Evolutionary conservation across 2,329 filamentous ascomycete genomes (phyloP).

Genomic region (Pseudopyricularia cyperi): DNA sequence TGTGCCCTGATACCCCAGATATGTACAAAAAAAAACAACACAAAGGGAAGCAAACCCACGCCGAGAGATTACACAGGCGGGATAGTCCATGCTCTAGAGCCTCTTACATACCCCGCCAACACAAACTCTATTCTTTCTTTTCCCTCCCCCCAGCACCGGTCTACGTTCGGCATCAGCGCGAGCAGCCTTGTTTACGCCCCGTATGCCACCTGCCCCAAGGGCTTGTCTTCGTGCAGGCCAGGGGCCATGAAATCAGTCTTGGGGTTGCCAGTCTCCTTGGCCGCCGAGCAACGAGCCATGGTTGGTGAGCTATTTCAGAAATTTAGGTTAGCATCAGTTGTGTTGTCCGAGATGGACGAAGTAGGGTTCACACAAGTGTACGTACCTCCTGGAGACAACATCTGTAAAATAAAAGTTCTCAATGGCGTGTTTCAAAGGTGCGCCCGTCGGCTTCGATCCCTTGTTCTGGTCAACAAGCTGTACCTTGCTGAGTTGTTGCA

Average conservation of each 20-base stretch:
- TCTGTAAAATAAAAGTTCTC: slow-evolving; percentile 99
- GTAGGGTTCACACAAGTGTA: no score
- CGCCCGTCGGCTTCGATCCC: slow-evolving; percentile 59
- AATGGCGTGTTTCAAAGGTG: slow-evolving; percentile 70
- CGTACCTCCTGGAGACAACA: slow-evolving; percentile 86
- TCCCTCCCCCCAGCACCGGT: not conserved
- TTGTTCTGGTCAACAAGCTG: slow-evolving; percentile 96
- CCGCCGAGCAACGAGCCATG: slow-evolving; percentile 93
- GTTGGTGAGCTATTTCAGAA: slow-evolving; percentile 63
- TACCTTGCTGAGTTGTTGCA: slow-evolving; percentile 72
- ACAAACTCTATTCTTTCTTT: slow-evolving; percentile 8
- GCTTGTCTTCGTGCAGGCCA: slow-evolving; percentile 50
- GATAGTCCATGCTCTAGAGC: slow-evolving; percentile 14
- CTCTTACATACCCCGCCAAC: slow-evolving; percentile 8
- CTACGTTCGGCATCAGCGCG: not conserved
- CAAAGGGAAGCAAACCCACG: slow-evolving; percentile 17
- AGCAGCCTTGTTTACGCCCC: slow-evolving; percentile 27
- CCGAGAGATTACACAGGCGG: slow-evolving; percentile 11
- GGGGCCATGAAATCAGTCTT: slow-evolving; percentile 70
- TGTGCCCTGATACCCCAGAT: not conserved
- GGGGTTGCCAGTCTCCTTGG: slow-evolving; percentile 71
- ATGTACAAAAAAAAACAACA: slow-evolving; percentile 1
- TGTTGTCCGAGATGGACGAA: no score
- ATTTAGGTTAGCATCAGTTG: not conserved
- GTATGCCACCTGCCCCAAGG: slow-evolving; percentile 48